phyloP scores from a whole-genome alignment of 805 yeast genomes.

The Kregervanrija pseudodelftensis region DNA sequence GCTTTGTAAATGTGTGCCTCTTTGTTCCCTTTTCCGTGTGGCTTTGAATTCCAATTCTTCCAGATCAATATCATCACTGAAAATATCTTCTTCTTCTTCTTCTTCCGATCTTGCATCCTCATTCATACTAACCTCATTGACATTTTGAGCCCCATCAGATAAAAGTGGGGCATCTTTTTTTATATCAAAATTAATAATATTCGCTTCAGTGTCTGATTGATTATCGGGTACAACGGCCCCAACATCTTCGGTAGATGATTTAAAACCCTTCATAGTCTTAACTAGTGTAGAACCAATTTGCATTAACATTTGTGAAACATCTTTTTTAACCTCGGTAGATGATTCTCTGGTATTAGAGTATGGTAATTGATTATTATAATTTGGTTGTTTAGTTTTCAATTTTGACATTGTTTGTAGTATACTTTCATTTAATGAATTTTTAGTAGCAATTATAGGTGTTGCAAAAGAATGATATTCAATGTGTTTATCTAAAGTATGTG shows the following conservation, averaged over 20 bases:
- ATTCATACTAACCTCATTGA: conserved; percentile 1
- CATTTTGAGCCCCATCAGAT: not conserved
- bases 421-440: conserved; percentile 20
- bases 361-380: not conserved
- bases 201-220: no score
- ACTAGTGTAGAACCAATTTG: conserved; percentile 17
- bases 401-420: conserved; percentile 31
- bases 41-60: conserved; percentile 21
- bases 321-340: conserved; percentile 5
- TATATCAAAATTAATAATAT: no score
- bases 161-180: no score
- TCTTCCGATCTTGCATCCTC: not conserved
- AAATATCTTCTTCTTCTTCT: conserved; percentile 12
- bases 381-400: conserved; percentile 25
- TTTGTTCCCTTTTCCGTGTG: conserved; percentile 3
- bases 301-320: conserved; percentile 20
- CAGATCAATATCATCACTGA: conserved; percentile 27
- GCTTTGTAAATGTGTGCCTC: not conserved
- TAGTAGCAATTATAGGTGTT: conserved; percentile 21
- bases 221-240: no score
- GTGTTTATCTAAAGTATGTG: conserved; percentile 17
- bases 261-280: no score
- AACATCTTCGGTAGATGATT: no score
- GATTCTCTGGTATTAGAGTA: not conserved
- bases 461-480: not conserved